Conservation (phyloP, 208 protist genomes). For the Crithidia bombi region DNA sequence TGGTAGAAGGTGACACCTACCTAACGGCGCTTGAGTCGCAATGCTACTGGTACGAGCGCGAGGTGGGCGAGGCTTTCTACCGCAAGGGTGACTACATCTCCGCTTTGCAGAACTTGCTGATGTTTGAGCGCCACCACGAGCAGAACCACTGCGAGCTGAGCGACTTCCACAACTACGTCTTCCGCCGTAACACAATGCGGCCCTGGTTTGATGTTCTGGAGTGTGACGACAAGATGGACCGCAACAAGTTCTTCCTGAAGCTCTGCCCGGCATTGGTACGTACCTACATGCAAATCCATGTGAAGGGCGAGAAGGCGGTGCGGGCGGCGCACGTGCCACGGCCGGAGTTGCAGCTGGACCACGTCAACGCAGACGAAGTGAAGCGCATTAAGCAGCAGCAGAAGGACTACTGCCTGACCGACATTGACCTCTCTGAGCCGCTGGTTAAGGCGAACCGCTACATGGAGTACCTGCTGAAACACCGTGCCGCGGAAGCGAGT, state of each 20-base stretch:
- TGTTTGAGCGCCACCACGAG: constrained; percentile 93
- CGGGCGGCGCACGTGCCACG: constrained; percentile 72
- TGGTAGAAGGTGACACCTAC: constrained; percentile 65
- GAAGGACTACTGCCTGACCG: constrained; percentile 61
- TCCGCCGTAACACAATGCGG: constrained; percentile 94
- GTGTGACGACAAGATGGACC: constrained; percentile 70
- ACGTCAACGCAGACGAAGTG: constrained; percentile 52
- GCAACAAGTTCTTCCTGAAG: constrained; percentile 82
- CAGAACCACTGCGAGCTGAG: constrained; percentile 95
- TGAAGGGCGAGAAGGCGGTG: constrained; percentile 72
- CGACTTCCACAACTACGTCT: constrained; percentile 98
- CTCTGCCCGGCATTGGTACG: constrained; percentile 75
- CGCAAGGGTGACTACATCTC: constrained; percentile 82
- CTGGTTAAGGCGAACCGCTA: constrained; percentile 82
- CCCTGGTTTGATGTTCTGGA: constrained; percentile 94
- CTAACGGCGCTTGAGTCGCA: constrained; percentile 94
- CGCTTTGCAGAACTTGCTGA: constrained; percentile 91
- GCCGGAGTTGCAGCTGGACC: constrained; percentile 51
- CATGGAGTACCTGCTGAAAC: constrained; percentile 56
- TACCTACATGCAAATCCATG: constrained; percentile 78
- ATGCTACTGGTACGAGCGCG: constrained; percentile 96
- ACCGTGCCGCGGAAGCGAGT: constrained; percentile 42
- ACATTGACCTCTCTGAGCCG: constrained; percentile 73
- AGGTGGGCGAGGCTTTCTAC: constrained; percentile 89
- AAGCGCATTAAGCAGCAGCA: constrained; percentile 65